phyloP scores from a whole-genome alignment of 768 basidiomycete genomes.

The Collybiopsis confluens region DNA sequence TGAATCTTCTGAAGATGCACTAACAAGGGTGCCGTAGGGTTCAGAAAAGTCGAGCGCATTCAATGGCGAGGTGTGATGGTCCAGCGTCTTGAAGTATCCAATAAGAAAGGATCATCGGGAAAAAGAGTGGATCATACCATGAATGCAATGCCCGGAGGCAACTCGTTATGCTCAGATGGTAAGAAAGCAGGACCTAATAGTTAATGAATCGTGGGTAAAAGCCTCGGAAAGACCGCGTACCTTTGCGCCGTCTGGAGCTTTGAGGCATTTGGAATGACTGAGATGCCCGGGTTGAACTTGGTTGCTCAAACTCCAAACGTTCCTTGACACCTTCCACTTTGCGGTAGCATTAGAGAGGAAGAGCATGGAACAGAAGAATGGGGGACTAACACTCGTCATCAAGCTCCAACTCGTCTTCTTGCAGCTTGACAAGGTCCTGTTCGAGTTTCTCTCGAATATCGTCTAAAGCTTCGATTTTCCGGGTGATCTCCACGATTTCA shows the following conservation, averaged over 20 bases:
- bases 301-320: slow-evolving; percentile 67
- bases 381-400: slow-evolving; percentile 87
- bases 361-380: not conserved
- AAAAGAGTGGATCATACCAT: slow-evolving; percentile 58
- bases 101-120: slow-evolving; percentile 8
- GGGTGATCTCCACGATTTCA: slow-evolving; percentile 86
- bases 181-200: slow-evolving; percentile 83
- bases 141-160: slow-evolving; percentile 92
- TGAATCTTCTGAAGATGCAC: slow-evolving; percentile 79
- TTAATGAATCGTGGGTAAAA: not conserved
- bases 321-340: slow-evolving; percentile 89
- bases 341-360: slow-evolving; percentile 8
- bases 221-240: slow-evolving; percentile 23
- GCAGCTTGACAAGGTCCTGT: slow-evolving; percentile 75
- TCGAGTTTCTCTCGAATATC: slow-evolving; percentile 76
- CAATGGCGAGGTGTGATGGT: slow-evolving; percentile 77
- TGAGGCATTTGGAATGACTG: slow-evolving; percentile 44
- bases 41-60: slow-evolving; percentile 93
- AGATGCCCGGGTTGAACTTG: slow-evolving; percentile 22
- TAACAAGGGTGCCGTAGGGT: slow-evolving; percentile 92
- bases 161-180: slow-evolving; percentile 94
- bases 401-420: slow-evolving; percentile 95
- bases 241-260: slow-evolving; percentile 70
- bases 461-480: slow-evolving; percentile 85
- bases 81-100: slow-evolving; percentile 64